Evolutionary conservation across 176 grass and related monocot genomes (phyloP), one percentile per base, ranked within the genome.

Genomic region (Microstegium vimineum): DNA sequence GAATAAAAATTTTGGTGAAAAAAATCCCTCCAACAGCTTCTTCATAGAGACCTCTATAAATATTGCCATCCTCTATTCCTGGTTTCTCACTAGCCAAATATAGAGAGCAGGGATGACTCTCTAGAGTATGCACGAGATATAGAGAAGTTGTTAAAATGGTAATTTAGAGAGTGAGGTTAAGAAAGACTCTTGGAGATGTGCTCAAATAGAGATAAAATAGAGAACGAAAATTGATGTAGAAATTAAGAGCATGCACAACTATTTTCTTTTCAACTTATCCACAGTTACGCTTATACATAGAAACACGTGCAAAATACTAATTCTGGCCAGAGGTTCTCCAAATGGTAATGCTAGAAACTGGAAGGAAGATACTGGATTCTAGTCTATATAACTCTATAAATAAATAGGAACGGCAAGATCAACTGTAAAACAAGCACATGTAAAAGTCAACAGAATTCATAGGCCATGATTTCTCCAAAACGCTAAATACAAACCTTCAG

Each of bases 401-500:
- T 56, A 56, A 49, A 35, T 14, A 70, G 5, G 30, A 47, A 64
- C 4, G 5, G 38, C 5, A 41, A 49, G 9, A 33, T 67, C 32
- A 70, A 57, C 35, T 63, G 47, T 20, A 78, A 22, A 32, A 81
- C 67, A 83, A 64, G 70, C 5, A 70, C 25, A 71, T 60, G 36
- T 68, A 31, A 72, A 76, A 68, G 4, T 20, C 25, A 82, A 73
- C 14, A 22, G 17, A 30, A 61, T 71, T 64, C 33, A 17, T 32
- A 61, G 41, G 52, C 10, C 75, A 42, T 49, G 23, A 33, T 81
- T 70, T 76, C 43, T 34, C 40, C 85, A 80, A 51, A 31, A 52
- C 62, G 25, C 6, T 68, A 40, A 68, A 68, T 26, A 62, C 74
- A 86, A 13, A 97, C 95, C 95, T 93, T 94, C 81, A 73, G 71